phyloP scores from a whole-genome alignment of 2,329 filamentous ascomycete genomes.

The Sporothrix curviconia region DNA sequence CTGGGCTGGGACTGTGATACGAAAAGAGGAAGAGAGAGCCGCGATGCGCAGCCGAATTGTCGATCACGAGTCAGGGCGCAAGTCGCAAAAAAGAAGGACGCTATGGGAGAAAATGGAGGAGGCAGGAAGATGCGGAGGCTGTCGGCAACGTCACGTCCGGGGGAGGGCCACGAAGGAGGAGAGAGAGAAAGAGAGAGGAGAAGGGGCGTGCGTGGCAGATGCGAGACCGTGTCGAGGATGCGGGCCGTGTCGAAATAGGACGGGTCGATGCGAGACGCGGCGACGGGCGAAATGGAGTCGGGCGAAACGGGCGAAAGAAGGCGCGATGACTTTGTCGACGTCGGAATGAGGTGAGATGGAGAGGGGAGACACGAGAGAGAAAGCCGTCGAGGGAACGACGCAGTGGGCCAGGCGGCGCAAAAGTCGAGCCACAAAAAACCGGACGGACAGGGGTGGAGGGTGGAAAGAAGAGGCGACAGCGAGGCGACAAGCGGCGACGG shows the following conservation, averaged over 20 bases:
- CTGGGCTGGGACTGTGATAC: no score
- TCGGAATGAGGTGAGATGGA: background rate
- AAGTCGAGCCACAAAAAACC: slow-evolving; percentile 1
- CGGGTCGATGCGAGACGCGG: background rate
- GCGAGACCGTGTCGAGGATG: background rate
- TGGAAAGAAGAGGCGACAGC: background rate
- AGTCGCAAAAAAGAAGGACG: background rate
- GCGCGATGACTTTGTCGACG: background rate
- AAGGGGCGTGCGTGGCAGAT: background rate
- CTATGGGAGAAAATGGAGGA: background rate
- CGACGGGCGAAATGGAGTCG: background rate
- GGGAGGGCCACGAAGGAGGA: background rate
- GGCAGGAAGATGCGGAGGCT: background rate
- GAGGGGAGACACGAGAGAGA: background rate
- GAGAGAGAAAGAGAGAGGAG: no score
- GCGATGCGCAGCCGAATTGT: no score
- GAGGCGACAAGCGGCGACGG: background rate
- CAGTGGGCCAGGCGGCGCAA: slow-evolving; percentile 14
- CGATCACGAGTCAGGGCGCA: no score
- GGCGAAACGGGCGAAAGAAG: background rate
- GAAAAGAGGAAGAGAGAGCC: background rate
- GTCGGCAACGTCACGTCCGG: background rate
- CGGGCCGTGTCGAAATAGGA: background rate
- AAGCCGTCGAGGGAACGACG: background rate
- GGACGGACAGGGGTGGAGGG: slow-evolving; percentile 10